A percentile compares a stretch with the other conserved stretches of the same genome.
These are phyloP conservation scores for Paramyrothecium roridum DNA, from an alignment of 2,329 filamentous ascomycete genomes.

Conservation along the genomic window DNA sequence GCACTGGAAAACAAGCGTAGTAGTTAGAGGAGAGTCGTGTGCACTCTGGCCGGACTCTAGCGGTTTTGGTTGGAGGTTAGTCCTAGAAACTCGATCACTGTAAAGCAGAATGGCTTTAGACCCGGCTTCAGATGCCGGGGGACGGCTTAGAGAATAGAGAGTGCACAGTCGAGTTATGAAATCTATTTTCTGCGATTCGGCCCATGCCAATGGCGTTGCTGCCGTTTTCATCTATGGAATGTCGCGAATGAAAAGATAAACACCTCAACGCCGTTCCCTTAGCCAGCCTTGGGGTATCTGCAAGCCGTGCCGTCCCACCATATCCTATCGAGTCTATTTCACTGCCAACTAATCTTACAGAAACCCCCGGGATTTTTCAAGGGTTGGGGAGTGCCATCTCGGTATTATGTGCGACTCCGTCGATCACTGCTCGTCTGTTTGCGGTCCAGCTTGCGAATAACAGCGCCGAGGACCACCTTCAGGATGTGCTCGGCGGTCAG, in stretches of 20 bases:
- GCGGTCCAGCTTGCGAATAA: constrained; percentile 49
- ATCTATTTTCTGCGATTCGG: too few species aligned
- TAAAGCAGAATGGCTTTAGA: too few species aligned
- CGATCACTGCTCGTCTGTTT: constrained; percentile 11
- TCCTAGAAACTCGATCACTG: too few species aligned
- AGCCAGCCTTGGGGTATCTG: background rate
- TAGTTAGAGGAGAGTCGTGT: too few species aligned
- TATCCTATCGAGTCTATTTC: background rate
- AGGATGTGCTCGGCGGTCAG: constrained; percentile 71
- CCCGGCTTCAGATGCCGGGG: too few species aligned
- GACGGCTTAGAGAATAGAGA: too few species aligned
- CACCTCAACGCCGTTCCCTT: background rate
- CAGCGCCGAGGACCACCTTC: constrained; percentile 78
- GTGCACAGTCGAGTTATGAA: too few species aligned
- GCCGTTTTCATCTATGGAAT: background rate
- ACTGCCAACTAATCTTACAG: background rate
- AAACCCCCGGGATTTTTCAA: background rate
- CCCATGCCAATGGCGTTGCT: background rate
- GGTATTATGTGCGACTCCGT: constrained; percentile 4
- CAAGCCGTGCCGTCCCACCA: background rate
- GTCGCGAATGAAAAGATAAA: background rate
- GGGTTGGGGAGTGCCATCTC: background rate
- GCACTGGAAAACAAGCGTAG: too few species aligned
- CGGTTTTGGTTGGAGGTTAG: too few species aligned
- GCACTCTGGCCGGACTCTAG: too few species aligned